phyloP scores from a whole-genome alignment of 1,139 yeast genomes.

The Groenewaldozyma auringiensis region DNA sequence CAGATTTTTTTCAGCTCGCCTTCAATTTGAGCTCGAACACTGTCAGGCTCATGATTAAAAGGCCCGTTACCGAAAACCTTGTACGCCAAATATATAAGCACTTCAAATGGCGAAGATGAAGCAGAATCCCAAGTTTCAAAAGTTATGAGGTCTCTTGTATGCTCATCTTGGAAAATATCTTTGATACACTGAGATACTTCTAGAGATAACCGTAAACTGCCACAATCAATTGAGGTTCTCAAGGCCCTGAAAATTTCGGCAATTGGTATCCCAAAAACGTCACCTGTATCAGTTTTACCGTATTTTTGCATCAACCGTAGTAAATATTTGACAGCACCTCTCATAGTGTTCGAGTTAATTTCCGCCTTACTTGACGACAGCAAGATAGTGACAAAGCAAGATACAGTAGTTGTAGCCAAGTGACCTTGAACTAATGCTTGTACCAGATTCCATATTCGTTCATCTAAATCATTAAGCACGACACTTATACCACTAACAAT shows the following conservation, averaged over 20 bases:
- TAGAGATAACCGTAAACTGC: constrained; percentile 23
- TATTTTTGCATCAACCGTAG: constrained; percentile 18
- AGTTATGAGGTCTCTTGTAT: constrained; percentile 20
- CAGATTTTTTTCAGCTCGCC: constrained; percentile 8
- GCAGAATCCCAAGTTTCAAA: constrained; percentile 45
- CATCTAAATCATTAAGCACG: constrained; percentile 35
- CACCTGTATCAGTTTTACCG: constrained; percentile 11
- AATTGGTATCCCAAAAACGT: constrained; percentile 21
- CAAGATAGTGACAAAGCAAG: constrained; percentile 35
- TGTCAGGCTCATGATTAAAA: not conserved
- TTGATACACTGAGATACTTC: constrained; percentile 25
- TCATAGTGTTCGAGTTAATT: constrained; percentile 36
- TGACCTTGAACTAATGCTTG: constrained; percentile 33
- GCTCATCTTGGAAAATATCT: constrained; percentile 19
- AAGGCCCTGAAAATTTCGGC: constrained; percentile 22
- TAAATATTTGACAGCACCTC: constrained; percentile 42
- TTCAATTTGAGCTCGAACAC: constrained; percentile 25
- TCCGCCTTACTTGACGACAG: constrained; percentile 25
- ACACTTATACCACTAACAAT: constrained; percentile 45
- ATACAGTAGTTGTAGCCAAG: constrained; percentile 32
- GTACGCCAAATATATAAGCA: constrained; percentile 13
- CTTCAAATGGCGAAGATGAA: constrained; percentile 38
- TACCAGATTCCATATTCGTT: constrained; percentile 36
- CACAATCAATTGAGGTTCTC: constrained; percentile 20
- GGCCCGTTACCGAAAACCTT: constrained; percentile 9